These are phyloP conservation scores for Xylariaceae sp. DNA, from an alignment of 2,329 filamentous ascomycete genomes.

Conservation along the genomic window DNA sequence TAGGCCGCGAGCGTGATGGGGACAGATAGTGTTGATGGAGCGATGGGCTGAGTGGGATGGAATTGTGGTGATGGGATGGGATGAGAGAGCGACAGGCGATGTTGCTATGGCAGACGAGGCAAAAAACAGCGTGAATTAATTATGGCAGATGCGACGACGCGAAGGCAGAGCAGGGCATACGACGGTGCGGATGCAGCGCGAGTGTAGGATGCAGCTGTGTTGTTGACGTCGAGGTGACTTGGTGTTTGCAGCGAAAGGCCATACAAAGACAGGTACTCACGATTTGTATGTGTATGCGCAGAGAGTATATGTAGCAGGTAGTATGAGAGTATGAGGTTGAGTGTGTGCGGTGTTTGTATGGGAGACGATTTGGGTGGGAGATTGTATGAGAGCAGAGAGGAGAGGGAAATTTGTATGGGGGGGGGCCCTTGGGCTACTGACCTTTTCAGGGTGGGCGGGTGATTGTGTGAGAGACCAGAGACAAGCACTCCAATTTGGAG, in stretches of 20 bases:
- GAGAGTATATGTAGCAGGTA: slow-evolving; percentile 27
- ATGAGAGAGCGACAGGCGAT: background rate
- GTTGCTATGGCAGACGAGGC: slow-evolving; percentile 12
- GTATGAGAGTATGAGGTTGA: slow-evolving; percentile 34
- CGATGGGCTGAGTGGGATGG: background rate
- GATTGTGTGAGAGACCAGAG: slow-evolving; percentile 46
- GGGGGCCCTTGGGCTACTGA: slow-evolving; percentile 42
- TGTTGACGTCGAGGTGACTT: slow-evolving; percentile 35
- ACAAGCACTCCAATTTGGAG: slow-evolving; percentile 26
- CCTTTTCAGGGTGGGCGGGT: slow-evolving; percentile 63
- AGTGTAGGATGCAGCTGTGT: slow-evolving; percentile 7
- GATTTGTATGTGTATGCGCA: slow-evolving; percentile 25
- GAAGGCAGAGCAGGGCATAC: slow-evolving; percentile 11
- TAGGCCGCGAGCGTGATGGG: slow-evolving; percentile 3
- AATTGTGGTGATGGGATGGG: background rate
- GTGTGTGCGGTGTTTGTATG: slow-evolving; percentile 44
- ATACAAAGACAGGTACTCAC: slow-evolving; percentile 51
- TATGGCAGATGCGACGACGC: slow-evolving; percentile 2
- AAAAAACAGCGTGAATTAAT: slow-evolving; percentile 10
- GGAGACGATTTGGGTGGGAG: slow-evolving; percentile 49
- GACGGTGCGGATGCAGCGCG: slow-evolving; percentile 5
- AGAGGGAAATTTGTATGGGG: slow-evolving; percentile 54
- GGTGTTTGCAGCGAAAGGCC: slow-evolving; percentile 35
- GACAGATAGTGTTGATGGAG: slow-evolving; percentile 14
- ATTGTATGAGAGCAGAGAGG: slow-evolving; percentile 55